phyloP scores from a whole-genome alignment of 345 rosid genomes.

The Kernera saxatilis region DNA sequence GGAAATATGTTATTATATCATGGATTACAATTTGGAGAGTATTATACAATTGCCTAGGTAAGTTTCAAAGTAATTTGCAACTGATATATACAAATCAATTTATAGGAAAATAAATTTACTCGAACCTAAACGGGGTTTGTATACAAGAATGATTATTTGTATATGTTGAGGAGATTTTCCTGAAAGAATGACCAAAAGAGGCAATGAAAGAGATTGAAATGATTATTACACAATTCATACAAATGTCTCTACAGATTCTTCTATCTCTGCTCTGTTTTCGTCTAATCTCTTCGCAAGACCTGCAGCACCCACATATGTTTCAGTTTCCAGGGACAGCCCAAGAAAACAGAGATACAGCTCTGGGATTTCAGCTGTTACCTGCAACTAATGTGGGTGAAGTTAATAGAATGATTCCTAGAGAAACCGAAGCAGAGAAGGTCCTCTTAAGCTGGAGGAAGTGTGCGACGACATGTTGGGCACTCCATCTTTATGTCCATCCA shows the following conservation, averaged over 20 bases:
- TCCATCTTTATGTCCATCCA: conserved; percentile 99
- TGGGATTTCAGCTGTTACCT: neutral
- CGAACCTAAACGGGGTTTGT: no score
- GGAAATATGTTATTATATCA: no score
- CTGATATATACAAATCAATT: no score
- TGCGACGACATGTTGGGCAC: conserved; percentile 97
- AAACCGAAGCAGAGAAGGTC: neutral
- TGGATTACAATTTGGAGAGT: no score
- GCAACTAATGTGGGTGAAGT: conserved; percentile 14
- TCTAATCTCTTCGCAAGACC: conserved; percentile 8
- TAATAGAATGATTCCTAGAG: conserved; percentile 2
- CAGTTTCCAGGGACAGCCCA: neutral
- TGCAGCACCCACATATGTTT: neutral
- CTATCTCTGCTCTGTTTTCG: neutral
- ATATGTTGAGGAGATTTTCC: neutral
- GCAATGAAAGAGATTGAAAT: conserved; percentile 9
- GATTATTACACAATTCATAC: conserved; percentile 8
- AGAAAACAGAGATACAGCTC: neutral
- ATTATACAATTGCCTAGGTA: no score
- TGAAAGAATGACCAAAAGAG: neutral
- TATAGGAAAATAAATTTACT: no score
- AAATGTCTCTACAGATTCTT: conserved; percentile 16
- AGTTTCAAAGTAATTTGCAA: no score
- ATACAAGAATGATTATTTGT: neutral
- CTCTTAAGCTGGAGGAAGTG: conserved; percentile 69